Percentiles rank a stretch among this genome's conserved stretches.
phyloP scores from a whole-genome alignment of 495 filamentous ascomycete species.

The Xylaria acuta region DNA sequence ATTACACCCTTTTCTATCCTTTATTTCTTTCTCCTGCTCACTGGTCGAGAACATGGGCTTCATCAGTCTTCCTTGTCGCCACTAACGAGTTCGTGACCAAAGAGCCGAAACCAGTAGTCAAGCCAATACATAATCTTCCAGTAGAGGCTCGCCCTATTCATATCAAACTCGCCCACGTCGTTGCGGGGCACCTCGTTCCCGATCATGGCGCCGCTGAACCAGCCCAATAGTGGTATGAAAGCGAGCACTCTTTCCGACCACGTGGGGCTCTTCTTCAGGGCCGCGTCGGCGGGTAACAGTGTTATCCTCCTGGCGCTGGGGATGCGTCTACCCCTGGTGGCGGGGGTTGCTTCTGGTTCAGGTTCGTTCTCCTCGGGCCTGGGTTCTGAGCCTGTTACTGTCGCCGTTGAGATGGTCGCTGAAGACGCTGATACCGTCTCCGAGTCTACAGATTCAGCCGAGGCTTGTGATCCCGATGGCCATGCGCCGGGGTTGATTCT shows the following conservation, averaged over 20 bases:
- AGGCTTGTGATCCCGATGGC: conserved; percentile 49
- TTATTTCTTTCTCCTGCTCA: background rate
- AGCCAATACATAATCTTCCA: conserved; percentile 69
- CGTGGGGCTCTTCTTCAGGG: conserved; percentile 61
- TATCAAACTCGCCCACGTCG: conserved; percentile 84
- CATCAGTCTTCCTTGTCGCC: conserved; percentile 57
- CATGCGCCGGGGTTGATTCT: conserved; percentile 27
- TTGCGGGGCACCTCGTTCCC: conserved; percentile 76
- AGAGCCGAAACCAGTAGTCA: conserved; percentile 54
- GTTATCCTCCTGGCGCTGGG: conserved; percentile 56
- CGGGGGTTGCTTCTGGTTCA: conserved; percentile 27
- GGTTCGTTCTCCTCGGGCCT: conserved; percentile 28
- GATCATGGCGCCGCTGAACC: conserved; percentile 80
- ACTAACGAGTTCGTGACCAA: conserved; percentile 55
- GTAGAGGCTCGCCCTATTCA: conserved; percentile 73
- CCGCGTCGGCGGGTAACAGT: conserved; percentile 64
- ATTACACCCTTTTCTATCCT: background rate
- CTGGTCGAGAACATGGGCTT: background rate
- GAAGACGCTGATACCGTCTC: conserved; percentile 51
- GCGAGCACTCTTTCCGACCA: conserved; percentile 64
- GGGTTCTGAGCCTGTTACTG: conserved; percentile 55
- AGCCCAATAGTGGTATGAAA: conserved; percentile 67
- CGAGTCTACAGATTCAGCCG: conserved; percentile 56
- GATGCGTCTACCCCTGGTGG: conserved; percentile 45
- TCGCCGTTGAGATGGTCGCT: conserved; percentile 63